phyloP scores from a whole-genome alignment of 2,329 filamentous ascomycete species.

The Chaetomium strumarium region DNA sequence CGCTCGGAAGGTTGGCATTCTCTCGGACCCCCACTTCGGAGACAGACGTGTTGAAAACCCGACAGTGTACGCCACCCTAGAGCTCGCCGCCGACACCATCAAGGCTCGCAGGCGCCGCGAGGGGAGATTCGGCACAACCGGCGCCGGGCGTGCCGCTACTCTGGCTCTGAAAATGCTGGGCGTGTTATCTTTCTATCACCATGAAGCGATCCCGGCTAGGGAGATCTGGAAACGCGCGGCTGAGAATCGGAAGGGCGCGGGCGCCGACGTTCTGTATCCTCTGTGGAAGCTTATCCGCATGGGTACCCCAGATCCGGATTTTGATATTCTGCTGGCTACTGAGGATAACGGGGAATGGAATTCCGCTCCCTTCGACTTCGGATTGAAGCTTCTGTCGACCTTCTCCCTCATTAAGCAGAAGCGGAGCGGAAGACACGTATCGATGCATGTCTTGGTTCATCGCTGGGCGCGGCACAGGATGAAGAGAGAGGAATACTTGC shows the following conservation, averaged over 20 bases:
- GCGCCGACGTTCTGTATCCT: background rate
- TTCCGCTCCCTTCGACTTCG: background rate
- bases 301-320: background rate
- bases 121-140: background rate
- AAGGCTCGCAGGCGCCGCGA: conserved; percentile 6
- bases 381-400: conserved; percentile 9
- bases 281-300: background rate
- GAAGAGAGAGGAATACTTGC: background rate
- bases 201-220: conserved; percentile 18
- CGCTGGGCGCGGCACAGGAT: conserved; percentile 23
- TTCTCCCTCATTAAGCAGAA: conserved; percentile 22
- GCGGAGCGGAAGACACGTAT: background rate
- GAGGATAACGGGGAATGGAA: conserved; percentile 10
- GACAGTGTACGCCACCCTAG: conserved; percentile 25
- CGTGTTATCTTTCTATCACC: conserved; percentile 28
- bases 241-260: background rate
- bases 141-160: conserved; percentile 10
- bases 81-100: conserved; percentile 25
- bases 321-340: background rate
- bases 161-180: conserved; percentile 25
- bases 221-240: conserved; percentile 19
- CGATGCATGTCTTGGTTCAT: conserved; percentile 26
- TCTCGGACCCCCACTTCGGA: conserved; percentile 11
- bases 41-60: conserved; percentile 15
- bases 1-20: conserved; percentile 13